Evolutionary conservation across 202 grass and related monocot species (phyloP), one percentile per base, ranked within the genome.

Genomic region (Carex arenaria): DNA sequence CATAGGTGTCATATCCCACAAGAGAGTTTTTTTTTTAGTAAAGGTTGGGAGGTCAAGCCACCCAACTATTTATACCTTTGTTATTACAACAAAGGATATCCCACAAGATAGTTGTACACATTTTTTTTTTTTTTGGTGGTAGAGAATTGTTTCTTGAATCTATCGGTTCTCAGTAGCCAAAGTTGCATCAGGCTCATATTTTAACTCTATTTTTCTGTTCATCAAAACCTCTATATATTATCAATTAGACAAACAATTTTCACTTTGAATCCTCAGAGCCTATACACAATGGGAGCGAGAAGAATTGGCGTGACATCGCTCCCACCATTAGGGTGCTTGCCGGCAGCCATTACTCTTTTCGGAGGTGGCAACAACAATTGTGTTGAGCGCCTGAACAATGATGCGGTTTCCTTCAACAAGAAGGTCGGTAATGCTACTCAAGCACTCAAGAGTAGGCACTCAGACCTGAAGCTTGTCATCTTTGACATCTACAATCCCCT

Each of bases 401-500:
- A 86, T 19, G 70, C 87, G 0, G 42, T 72, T 51, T 32, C 69
- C n/a, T 89, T 89, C 80, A 89, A 89, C 61, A 56, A 32, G 43
- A 89, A 86, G 55, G 59, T 89, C 10, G 4, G 54, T 9, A 28
- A 64, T 4, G 80, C 80, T 55, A 51, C 79, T 28, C 61, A 76
- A 57, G 40, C 65, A 53, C 80, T 90, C 73, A 90, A 73, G 81
- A 86, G 5, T 43, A 83, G 4, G 3, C 87, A 86, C 72, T 65
- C 52, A 0, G 34, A 83, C 10, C 52, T 89, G 40, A 89, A 86
- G 84, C 84, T 90, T 40, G 84, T 90, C 31, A n/a, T 90, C 38
- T 90, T 90, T 2, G 88, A 89, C 72, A 83, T 89, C 69, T 86
- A 89, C 79, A 83, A 71, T 28, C 87, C 87, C 61, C 80, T 89